Conservation (phyloP, 140 eudicot genomes). For the Erigeron philadelphicus region DNA sequence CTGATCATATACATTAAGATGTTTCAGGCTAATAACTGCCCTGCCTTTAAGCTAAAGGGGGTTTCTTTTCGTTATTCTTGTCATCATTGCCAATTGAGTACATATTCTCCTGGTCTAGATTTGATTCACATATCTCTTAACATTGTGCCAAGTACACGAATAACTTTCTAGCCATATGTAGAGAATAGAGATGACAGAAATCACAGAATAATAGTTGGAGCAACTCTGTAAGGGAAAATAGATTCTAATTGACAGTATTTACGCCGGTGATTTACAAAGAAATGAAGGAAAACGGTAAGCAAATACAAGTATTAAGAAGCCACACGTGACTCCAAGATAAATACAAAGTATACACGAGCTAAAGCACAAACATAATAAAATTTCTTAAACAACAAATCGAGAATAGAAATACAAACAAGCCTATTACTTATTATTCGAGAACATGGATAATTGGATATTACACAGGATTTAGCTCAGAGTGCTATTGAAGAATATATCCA, state of each 20-base stretch:
- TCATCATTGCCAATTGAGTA: neutral
- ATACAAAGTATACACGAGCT: neutral
- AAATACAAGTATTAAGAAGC: neutral
- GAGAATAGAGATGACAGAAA: too few relatives aligned
- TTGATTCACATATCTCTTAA: neutral
- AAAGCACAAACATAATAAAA: neutral
- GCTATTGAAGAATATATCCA: conserved; percentile 7
- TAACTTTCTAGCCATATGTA: too few relatives aligned
- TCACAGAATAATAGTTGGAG: neutral
- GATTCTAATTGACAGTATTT: too few relatives aligned
- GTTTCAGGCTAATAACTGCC: too few relatives aligned
- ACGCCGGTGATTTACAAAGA: neutral
- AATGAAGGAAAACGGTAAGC: too few relatives aligned
- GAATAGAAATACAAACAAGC: neutral
- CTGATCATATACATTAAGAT: too few relatives aligned
- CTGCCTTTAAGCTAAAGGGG: neutral
- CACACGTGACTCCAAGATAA: neutral
- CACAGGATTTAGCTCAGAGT: conserved; percentile 1
- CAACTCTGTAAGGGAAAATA: neutral
- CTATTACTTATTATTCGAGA: conserved; percentile 12
- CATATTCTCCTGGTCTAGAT: neutral
- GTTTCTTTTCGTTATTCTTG: neutral
- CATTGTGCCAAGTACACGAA: neutral
- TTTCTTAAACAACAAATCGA: neutral
- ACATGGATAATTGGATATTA: conserved; percentile 28